phyloP scores from a whole-genome alignment of 495 filamentous ascomycete genomes.

The Aspergillus homomorphus region DNA sequence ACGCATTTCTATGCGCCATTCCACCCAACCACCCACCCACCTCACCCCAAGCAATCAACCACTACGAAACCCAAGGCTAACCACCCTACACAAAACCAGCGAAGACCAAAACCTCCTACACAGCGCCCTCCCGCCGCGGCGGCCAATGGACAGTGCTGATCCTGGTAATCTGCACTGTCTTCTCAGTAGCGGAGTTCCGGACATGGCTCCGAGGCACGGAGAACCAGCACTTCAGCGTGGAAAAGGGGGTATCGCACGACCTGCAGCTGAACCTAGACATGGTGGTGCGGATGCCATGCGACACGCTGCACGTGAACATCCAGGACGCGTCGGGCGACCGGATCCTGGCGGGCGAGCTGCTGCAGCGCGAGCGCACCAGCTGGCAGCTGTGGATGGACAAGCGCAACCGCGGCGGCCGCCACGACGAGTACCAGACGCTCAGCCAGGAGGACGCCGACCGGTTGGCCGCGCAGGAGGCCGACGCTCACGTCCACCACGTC shows the following conservation, averaged over 20 bases:
- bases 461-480: slow-evolving; percentile 46
- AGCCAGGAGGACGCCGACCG: slow-evolving; percentile 45
- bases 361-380: slow-evolving; percentile 71
- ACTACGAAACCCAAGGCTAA: slow-evolving; percentile 5
- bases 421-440: slow-evolving; percentile 51
- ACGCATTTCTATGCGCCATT: background rate
- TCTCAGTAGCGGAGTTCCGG: slow-evolving; percentile 71
- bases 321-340: slow-evolving; percentile 93
- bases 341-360: slow-evolving; percentile 73
- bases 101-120: slow-evolving; percentile 94
- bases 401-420: slow-evolving; percentile 59
- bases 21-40: background rate
- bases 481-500: slow-evolving; percentile 52
- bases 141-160: slow-evolving; percentile 92
- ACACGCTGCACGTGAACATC: slow-evolving; percentile 89
- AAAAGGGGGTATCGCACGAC: slow-evolving; percentile 82
- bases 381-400: slow-evolving; percentile 82
- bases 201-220: slow-evolving; percentile 83
- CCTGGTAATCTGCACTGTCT: slow-evolving; percentile 63
- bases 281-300: slow-evolving; percentile 86
- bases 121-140: slow-evolving; percentile 73
- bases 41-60: background rate
- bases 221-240: slow-evolving; percentile 86
- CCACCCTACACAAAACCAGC: slow-evolving; percentile 47
- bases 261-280: slow-evolving; percentile 96